Evolutionary conservation across 768 basidiomycete species (phyloP), one percentile per base, ranked within the genome.

Genomic region (Dacryopinax primogenitus): DNA sequence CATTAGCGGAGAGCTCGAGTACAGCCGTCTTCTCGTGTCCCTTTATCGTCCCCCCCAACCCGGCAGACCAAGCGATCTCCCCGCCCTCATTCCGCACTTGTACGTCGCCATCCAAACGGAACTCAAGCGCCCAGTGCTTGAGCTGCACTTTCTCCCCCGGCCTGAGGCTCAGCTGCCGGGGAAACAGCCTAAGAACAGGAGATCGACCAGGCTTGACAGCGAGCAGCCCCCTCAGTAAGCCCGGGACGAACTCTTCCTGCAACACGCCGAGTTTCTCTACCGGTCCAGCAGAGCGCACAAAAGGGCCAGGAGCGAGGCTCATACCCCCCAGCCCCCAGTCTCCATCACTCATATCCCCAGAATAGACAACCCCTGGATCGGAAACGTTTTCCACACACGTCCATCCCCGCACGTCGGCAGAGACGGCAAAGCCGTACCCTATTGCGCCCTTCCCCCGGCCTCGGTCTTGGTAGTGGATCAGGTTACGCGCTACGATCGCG

Each of bases 371-470:
- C 9, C 30, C 35, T 13, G 21, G 34, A 9, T 36, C 66, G 45
- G 63, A 65, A n/a, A 67, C 69, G 51, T 71, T 71, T 18, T 63
- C 70, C 30, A 65, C 41, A 39, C 70, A 70, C 26, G 62, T 69
- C 70, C 70, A 71, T 21, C 68, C 58, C 32, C 34, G 64, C 13
- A 71, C 70, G 47, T 71, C 70, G 16, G 70, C 62, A 9, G 62
- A 66, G 26, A 71, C 66, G 44, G 70, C 45, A 58, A 70, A 71
- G 18, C 70, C 70, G 61, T 71, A 71, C 18, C 70, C 70, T 16
- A 70, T 47, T 15, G 41, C 47, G 21, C 70, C 70, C 7, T 35
- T 32, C 0, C 41, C 64, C 1, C 39, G 47, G 11, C 44, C 37
- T 7, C 45, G 44, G 28, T 65, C 63, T 23, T 66, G 39, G 12